Evolutionary conservation across 352 stramenopile genomes (phyloP).

Genomic region (Blastocystis sp.): DNA sequence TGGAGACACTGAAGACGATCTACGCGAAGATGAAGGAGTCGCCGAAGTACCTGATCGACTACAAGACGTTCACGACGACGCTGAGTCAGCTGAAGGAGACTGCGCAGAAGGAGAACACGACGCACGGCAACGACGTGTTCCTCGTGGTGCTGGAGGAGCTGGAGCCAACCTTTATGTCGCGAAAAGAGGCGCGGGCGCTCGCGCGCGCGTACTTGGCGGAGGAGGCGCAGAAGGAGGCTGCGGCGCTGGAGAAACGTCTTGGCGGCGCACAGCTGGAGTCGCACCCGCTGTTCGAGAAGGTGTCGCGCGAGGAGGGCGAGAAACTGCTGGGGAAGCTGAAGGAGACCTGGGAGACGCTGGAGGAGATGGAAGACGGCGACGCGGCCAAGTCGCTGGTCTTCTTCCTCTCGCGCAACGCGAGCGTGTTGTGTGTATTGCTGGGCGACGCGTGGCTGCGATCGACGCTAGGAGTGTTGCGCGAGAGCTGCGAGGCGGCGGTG

Average conservation of each 20-base stretch:
- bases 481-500: not conserved
- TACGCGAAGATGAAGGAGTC: not conserved
- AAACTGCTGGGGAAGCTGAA: not conserved
- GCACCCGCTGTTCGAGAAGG: not conserved
- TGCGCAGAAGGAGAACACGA: not conserved
- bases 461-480: not conserved
- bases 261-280: not conserved
- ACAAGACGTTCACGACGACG: slow-evolving; percentile 12
- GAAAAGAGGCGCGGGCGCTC: not conserved
- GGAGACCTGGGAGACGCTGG: not conserved
- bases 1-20: not conserved
- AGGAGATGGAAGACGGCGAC: slow-evolving; percentile 8
- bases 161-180: not conserved
- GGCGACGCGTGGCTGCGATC: not conserved
- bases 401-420: not conserved
- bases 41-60: not conserved
- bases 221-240: not conserved
- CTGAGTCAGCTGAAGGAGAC: not conserved
- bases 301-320: not conserved
- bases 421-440: not conserved
- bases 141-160: not conserved
- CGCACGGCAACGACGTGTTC: slow-evolving; percentile 9
- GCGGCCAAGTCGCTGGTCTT: not conserved
- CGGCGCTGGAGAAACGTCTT: not conserved
- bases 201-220: not conserved